phyloP scores from a whole-genome alignment of 495 filamentous ascomycete species.

The Penicillium arizonense region DNA sequence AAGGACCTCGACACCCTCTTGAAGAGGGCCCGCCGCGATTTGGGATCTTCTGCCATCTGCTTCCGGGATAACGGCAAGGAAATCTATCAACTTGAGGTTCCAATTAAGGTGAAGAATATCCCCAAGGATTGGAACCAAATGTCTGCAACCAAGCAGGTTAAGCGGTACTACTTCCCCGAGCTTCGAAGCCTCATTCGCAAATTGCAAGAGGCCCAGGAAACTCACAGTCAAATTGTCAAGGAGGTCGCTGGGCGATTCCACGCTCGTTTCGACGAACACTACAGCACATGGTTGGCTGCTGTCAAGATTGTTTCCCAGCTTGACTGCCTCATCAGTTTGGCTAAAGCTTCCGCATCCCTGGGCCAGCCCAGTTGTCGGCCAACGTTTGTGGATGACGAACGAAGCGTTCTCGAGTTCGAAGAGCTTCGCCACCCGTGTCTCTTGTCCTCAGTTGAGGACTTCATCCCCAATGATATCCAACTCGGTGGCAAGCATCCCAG shows the following conservation, averaged over 20 bases:
- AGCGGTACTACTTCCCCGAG: constrained; percentile 91
- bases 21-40: constrained; percentile 63
- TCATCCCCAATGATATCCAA: constrained; percentile 93
- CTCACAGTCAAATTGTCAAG: constrained; percentile 87
- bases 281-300: constrained; percentile 81
- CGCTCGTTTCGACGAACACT: constrained; percentile 82
- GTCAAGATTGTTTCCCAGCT: constrained; percentile 87
- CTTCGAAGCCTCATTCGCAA: constrained; percentile 76
- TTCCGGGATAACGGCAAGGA: constrained; percentile 95
- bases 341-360: constrained; percentile 78
- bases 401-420: constrained; percentile 84
- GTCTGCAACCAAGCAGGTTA: constrained; percentile 87
- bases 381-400: constrained; percentile 75
- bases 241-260: constrained; percentile 84
- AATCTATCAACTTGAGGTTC: constrained; percentile 92
- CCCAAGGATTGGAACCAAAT: constrained; percentile 92
- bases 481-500: constrained; percentile 79
- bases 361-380: constrained; percentile 89
- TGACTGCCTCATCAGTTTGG: constrained; percentile 90
- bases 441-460: constrained; percentile 81
- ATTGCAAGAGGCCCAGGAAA: constrained; percentile 92
- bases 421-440: constrained; percentile 96
- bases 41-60: constrained; percentile 67
- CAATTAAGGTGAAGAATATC: constrained; percentile 76
- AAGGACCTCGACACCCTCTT: constrained; percentile 69